A percentile compares a stretch with the other conserved stretches of the same genome.
Evolutionary conservation across 179 eudicot species (phyloP).

Genomic region (Silene coronaria): DNA sequence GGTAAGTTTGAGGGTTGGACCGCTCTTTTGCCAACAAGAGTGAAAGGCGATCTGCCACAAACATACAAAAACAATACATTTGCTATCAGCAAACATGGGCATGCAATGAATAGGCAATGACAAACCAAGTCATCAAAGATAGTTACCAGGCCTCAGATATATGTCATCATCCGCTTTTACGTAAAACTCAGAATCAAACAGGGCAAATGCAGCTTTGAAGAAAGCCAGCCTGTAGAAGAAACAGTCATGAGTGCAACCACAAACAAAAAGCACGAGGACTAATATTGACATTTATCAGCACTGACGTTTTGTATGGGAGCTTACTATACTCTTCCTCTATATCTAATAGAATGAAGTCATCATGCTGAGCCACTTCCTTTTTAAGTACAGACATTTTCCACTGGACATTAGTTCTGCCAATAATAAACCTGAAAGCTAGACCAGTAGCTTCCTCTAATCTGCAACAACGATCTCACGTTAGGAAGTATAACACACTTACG

Average conservation of each 20-base stretch:
- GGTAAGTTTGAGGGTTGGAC: slow-evolving; percentile 77
- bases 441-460: slow-evolving; percentile 96
- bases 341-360: slow-evolving; percentile 80
- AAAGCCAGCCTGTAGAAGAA: slow-evolving; percentile 61
- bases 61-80: slow-evolving; percentile 3
- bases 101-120: slow-evolving; percentile 8
- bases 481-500: slow-evolving; percentile 7
- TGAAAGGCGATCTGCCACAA: slow-evolving; percentile 68
- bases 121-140: not conserved
- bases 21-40: slow-evolving; percentile 88
- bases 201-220: slow-evolving; percentile 84
- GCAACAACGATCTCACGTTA: slow-evolving; percentile 30
- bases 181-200: slow-evolving; percentile 81
- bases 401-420: slow-evolving; percentile 65
- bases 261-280: slow-evolving; percentile 9
- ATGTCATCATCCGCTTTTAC: slow-evolving; percentile 94
- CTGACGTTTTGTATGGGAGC: slow-evolving; percentile 98
- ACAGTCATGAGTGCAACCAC: slow-evolving; percentile 19
- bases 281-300: slow-evolving; percentile 26
- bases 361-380: slow-evolving; percentile 65
- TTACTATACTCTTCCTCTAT: slow-evolving; percentile 86
- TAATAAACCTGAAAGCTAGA: slow-evolving; percentile 77
- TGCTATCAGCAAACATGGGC: slow-evolving; percentile 3
- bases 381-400: slow-evolving; percentile 69
- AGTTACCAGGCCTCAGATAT: slow-evolving; percentile 76